Evolutionary conservation across 2,329 filamentous ascomycete genomes (phyloP).

Genomic region (Venturia effusa): DNA sequence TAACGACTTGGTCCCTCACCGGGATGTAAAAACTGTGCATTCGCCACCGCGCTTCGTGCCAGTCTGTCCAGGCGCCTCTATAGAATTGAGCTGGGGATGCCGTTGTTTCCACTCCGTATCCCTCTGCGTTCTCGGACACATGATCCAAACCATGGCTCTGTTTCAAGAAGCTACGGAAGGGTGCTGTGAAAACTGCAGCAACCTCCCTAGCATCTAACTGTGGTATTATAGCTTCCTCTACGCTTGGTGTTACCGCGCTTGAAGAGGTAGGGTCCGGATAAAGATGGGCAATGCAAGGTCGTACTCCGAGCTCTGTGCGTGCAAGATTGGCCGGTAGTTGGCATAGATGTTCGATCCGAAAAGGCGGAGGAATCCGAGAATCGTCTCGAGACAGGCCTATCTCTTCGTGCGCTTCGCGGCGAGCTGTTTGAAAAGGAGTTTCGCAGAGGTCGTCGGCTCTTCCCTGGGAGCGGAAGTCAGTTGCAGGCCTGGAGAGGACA

Average conservation of each 20-base stretch:
- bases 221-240: constrained; percentile 64
- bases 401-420: constrained; percentile 85
- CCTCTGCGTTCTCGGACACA: constrained; percentile 21
- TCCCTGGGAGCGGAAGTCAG: constrained; percentile 72
- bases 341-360: constrained; percentile 79
- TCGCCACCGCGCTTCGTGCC: constrained; percentile 67
- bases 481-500: constrained; percentile 60
- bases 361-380: constrained; percentile 58
- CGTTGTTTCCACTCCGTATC: constrained; percentile 18
- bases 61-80: constrained; percentile 68
- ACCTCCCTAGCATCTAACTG: constrained; percentile 82
- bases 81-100: constrained; percentile 60
- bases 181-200: constrained; percentile 83
- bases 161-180: constrained; percentile 72
- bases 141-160: constrained; percentile 34
- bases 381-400: constrained; percentile 75
- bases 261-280: constrained; percentile 20
- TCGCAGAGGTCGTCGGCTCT: constrained; percentile 46
- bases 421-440: constrained; percentile 64
- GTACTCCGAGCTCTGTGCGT: constrained; percentile 38
- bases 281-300: constrained; percentile 51
- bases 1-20: constrained; percentile 57
- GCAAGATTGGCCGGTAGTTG: constrained; percentile 54
- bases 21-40: constrained; percentile 93
- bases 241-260: constrained; percentile 21